These are phyloP conservation scores for Lipomyces starkeyi DNA, from an alignment of 805 yeast genomes.

Conservation along the genomic window DNA sequence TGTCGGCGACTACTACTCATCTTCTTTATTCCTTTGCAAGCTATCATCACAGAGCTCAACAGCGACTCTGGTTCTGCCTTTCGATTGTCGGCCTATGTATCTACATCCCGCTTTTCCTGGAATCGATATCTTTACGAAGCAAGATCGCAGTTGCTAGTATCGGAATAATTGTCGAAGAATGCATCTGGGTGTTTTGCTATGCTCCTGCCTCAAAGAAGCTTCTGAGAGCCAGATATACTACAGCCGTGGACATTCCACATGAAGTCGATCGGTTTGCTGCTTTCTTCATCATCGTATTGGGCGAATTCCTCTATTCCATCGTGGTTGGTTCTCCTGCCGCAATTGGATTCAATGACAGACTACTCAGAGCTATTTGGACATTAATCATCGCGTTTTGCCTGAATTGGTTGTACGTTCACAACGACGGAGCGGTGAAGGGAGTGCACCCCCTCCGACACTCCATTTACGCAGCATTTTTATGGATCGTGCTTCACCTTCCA, in stretches of 20 bases:
- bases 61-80: constrained; percentile 49
- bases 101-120: constrained; percentile 50
- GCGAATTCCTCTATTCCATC: constrained; percentile 63
- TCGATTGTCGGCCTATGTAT: constrained; percentile 30
- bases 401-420: constrained; percentile 61
- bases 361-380: constrained; percentile 57
- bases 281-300: constrained; percentile 67
- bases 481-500: constrained; percentile 58
- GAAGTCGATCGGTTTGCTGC: constrained; percentile 66
- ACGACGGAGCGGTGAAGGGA: constrained; percentile 57
- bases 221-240: constrained; percentile 54
- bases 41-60: constrained; percentile 56
- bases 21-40: constrained; percentile 53
- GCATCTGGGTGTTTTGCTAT: constrained; percentile 48
- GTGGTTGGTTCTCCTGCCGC: constrained; percentile 59
- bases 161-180: constrained; percentile 52
- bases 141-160: constrained; percentile 55
- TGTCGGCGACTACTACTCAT: constrained; percentile 48
- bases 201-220: constrained; percentile 57
- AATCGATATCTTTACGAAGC: constrained; percentile 50
- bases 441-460: constrained; percentile 61
- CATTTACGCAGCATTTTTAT: constrained; percentile 53
- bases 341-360: constrained; percentile 51
- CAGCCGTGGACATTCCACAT: constrained; percentile 70
- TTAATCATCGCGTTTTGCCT: constrained; percentile 56